Conservation (phyloP, 495 filamentous ascomycete species). For the Daldinia vernicosa region DNA sequence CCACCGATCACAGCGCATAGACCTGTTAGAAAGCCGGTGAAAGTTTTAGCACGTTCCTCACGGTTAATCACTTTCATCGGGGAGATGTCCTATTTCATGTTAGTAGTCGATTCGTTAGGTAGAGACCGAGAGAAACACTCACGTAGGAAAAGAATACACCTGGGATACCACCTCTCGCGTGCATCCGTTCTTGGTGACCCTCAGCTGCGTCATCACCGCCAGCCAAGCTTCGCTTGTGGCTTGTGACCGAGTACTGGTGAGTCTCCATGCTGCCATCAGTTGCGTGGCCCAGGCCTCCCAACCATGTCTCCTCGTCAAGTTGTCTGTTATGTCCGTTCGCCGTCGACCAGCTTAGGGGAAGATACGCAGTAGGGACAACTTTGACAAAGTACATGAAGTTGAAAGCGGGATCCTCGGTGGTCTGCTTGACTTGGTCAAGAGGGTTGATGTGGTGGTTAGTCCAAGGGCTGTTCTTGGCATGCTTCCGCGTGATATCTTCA, state of each 20-base stretch:
- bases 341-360: slow-evolving; percentile 82
- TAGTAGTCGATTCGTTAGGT: neutral
- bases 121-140: slow-evolving; percentile 49
- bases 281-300: slow-evolving; percentile 71
- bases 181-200: slow-evolving; percentile 88
- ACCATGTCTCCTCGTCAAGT: slow-evolving; percentile 62
- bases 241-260: slow-evolving; percentile 97
- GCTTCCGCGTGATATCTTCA: slow-evolving; percentile 71
- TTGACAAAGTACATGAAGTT: slow-evolving; percentile 99
- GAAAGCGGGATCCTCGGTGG: slow-evolving; percentile 80
- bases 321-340: slow-evolving; percentile 53
- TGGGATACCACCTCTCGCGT: slow-evolving; percentile 90
- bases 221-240: slow-evolving; percentile 83
- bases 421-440: slow-evolving; percentile 82
- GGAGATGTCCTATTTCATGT: slow-evolving; percentile 79
- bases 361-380: slow-evolving; percentile 93
- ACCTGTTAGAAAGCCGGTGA: slow-evolving; percentile 89
- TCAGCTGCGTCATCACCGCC: slow-evolving; percentile 85
- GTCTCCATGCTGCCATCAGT: slow-evolving; percentile 87
- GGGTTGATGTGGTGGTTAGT: slow-evolving; percentile 92
- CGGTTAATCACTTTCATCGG: slow-evolving; percentile 99
- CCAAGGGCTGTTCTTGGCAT: slow-evolving; percentile 68
- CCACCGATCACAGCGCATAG: slow-evolving; percentile 95
- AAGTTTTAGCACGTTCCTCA: slow-evolving; percentile 85
- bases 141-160: slow-evolving; percentile 98